Base-by-base conservation (phyloP, 495 filamentous ascomycete species). In the Rhizodiscina lignyota region DNA sequence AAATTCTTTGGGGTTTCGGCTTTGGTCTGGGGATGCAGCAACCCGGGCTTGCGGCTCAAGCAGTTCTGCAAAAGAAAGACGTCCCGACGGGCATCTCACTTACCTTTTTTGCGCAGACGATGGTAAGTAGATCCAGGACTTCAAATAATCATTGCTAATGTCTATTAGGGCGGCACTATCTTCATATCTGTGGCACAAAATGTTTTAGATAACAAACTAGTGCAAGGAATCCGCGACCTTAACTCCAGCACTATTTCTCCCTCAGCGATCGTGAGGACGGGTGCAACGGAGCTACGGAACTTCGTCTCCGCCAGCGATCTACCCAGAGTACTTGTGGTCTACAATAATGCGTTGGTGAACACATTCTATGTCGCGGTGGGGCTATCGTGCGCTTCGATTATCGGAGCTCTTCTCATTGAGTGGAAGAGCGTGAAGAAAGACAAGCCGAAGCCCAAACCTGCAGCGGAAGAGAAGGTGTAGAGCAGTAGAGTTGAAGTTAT, bases 21-120 rank as follows among this genome's bases (percentile, higher is more conserved):
- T 40, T 82, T 1, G 83, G 83, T 2, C 38, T 76, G 2, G 71
- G 74, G 29, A 64, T 83, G 54, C 77, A 85, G 47, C 68, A 72
- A 24, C 61, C 72, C 17, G 61, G 76, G 46, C 74, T 83, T 35
- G 73, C 78, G 2, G 70, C 66, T 0, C 75, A 84, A 49, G 2
- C 30, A 8, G 30, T 32, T 8, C 17, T 32, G 10, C 8, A 8
- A 6, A 6, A 18, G 8, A 32, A 32, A 18, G 30, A 32, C 30
- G 30, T 32, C 10, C 17, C 30, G 8, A 32, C 30, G 10, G 30
- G 30, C 30, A 8, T 18, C 10, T 10, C 30, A 10, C 8, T 32
- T 6, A 32, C 18, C 6, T 32, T 32, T 16, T 32, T 32, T 18
- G 8, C 17, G 10, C 30, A 32, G 17, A 10, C 10, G 8, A 6